Base-by-base conservation (phyloP, 805 yeast species). In the Metschnikowia santaceciliae region DNA sequence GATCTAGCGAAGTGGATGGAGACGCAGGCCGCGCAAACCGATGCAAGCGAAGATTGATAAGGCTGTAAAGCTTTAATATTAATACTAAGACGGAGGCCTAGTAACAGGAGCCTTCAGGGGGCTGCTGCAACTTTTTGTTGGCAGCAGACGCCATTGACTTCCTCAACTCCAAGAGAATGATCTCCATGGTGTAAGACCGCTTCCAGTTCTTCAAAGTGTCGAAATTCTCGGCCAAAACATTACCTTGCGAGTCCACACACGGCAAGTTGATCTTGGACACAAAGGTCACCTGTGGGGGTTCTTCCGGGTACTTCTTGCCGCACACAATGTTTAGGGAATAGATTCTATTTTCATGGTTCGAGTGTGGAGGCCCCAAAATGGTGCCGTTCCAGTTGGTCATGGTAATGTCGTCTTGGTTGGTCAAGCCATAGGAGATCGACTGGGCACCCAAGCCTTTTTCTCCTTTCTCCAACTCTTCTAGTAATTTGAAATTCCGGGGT, bases 381-480 rank as follows among this genome's bases (percentile, higher is more conserved):
- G 99, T 94, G 11, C 97, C 99, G 70, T 91, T 94, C 99, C 99
- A 94, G 61, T 86, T 71, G 10, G 96, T 87, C 96, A 94, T 89
- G 47, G 90, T 75, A 58, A 91, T 88, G 66, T 94, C 99, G 61
- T 88, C 96, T 55, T 86, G 83, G 61, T 89, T 92, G 22, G 89
- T 83, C 43, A 94, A 78, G 0, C 99, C 99, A 63, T 94, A 90
- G 20, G 98, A 92, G 67, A 96, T 91, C 14, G 96, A 88, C 68
- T 94, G 98, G 23, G 97, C 94, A 19, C 98, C 97, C 44, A 88
- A 76, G 19, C 99, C 99, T 68, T 94, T 94, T 66, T 94, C 99
- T 45, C 99, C 99, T 63, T 92, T 92, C 69, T 95, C 99, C 58
- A 94, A 78, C 72, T 94, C 99, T 71, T 94, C 99, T 55, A 94